Evolutionary conservation across 2,329 filamentous ascomycete genomes (phyloP).

Genomic region (Penicillium sp.): DNA sequence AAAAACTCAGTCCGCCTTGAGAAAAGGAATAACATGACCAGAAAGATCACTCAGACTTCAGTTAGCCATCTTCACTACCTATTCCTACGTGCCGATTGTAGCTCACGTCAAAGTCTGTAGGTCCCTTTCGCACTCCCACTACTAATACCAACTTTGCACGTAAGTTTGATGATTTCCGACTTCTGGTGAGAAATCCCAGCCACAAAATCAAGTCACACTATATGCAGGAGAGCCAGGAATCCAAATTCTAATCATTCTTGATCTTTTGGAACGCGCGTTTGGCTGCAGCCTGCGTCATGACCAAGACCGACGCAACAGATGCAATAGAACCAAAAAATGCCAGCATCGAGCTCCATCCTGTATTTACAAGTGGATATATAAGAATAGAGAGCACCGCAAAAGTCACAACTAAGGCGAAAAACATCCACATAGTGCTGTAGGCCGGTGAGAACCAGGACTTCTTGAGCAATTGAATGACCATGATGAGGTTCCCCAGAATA

Average conservation of each 20-base stretch:
- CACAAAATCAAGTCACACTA: too few relatives aligned
- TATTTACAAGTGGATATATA: slow-evolving; percentile 1
- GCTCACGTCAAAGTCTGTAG: too few relatives aligned
- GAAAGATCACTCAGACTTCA: not conserved
- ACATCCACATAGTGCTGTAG: slow-evolving; percentile 3
- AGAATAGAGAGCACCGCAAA: not conserved
- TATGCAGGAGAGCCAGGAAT: too few relatives aligned
- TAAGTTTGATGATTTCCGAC: too few relatives aligned
- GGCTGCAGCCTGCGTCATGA: slow-evolving; percentile 1
- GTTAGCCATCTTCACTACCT: not conserved
- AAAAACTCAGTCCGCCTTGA: too few relatives aligned
- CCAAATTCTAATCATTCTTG: not conserved
- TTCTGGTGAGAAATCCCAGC: too few relatives aligned
- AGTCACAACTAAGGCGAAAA: not conserved
- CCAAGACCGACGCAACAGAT: not conserved
- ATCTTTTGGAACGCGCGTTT: not conserved
- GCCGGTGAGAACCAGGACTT: slow-evolving; percentile 1
- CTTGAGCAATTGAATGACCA: slow-evolving; percentile 1
- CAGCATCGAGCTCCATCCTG: slow-evolving; percentile 2
- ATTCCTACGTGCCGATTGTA: not conserved
- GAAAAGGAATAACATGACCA: too few relatives aligned
- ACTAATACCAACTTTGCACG: too few relatives aligned
- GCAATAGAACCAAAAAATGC: slow-evolving; percentile 5
- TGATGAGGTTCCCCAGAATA: not conserved
- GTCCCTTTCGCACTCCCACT: too few relatives aligned